phyloP scores from a whole-genome alignment of 495 filamentous ascomycete genomes.

The Aspergillus saccharolyticus region DNA sequence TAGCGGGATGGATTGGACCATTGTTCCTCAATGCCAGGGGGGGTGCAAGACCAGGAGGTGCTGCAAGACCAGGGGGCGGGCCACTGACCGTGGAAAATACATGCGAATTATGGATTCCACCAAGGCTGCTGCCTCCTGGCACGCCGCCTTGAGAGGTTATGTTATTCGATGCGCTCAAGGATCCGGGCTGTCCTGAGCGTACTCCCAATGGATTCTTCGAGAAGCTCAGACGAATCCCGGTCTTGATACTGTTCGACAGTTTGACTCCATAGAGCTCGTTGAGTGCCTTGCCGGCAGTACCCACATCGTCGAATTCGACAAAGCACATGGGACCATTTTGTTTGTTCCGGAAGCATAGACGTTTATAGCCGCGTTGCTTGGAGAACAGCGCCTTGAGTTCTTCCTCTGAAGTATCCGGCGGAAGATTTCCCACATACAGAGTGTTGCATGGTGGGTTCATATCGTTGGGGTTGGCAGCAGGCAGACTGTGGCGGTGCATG shows the following conservation, averaged over 20 bases:
- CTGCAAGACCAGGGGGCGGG: conserved; percentile 66
- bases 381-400: conserved; percentile 94
- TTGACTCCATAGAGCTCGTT: conserved; percentile 87
- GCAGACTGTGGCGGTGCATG: conserved; percentile 65
- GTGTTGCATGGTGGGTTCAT: conserved; percentile 98
- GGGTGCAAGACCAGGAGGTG: conserved; percentile 61
- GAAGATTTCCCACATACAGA: conserved; percentile 93
- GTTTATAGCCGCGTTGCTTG: conserved; percentile 91
- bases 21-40: conserved; percentile 35
- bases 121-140: conserved; percentile 46
- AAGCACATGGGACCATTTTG: conserved; percentile 99
- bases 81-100: conserved; percentile 69
- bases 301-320: conserved; percentile 95
- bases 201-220: conserved; percentile 97
- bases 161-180: conserved; percentile 46
- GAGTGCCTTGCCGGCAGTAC: conserved; percentile 87
- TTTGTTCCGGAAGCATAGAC: conserved; percentile 96
- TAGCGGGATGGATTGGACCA: conserved; percentile 28
- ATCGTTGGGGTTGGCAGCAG: conserved; percentile 90
- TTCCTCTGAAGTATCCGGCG: conserved; percentile 90
- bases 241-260: conserved; percentile 90
- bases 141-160: conserved; percentile 46
- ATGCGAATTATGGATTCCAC: conserved; percentile 48
- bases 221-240: conserved; percentile 95
- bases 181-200: conserved; percentile 65